A percentile compares a stretch with the other conserved stretches of the same genome.
phyloP scores from a whole-genome alignment of 164 flowering plant genomes.

The Tetrastigma voinierianum region DNA sequence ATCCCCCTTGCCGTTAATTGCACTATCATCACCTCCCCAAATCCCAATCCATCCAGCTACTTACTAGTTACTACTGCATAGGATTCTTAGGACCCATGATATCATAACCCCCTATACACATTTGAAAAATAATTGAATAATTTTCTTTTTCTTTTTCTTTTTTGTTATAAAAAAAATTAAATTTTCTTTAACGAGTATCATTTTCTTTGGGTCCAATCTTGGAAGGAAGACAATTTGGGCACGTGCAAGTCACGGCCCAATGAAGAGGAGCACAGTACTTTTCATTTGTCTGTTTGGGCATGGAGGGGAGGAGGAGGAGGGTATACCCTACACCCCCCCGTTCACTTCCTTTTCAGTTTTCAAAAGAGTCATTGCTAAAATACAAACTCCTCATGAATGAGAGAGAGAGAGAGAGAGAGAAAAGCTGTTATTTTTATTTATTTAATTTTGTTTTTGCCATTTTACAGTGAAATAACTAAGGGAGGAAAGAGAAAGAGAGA shows the following conservation, averaged over 20 bases:
- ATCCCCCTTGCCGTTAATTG: slow-evolving; percentile 35
- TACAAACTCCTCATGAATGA: slow-evolving; percentile 33
- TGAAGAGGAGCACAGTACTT: too few relatives aligned
- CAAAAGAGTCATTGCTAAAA: neutral
- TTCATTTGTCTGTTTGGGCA: neutral
- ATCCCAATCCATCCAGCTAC: too few relatives aligned
- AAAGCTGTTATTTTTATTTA: neutral
- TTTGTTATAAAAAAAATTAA: too few relatives aligned
- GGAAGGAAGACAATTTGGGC: too few relatives aligned
- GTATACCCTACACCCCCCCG: slow-evolving; percentile 1
- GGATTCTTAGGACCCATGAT: slow-evolving; percentile 40
- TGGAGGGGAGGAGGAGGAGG: too few relatives aligned
- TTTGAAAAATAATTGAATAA: neutral
- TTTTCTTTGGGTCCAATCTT: too few relatives aligned
- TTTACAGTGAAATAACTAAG: slow-evolving; percentile 17
- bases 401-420: slow-evolving; percentile 24
- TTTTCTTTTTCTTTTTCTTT: too few relatives aligned
- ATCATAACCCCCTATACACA: too few relatives aligned
- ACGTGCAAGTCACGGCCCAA: too few relatives aligned
- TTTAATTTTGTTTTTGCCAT: slow-evolving; percentile 3
- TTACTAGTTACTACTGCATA: slow-evolving; percentile 40
- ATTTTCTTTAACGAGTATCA: too few relatives aligned
- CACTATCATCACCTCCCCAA: slow-evolving; percentile 44
- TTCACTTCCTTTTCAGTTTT: slow-evolving; percentile 9
- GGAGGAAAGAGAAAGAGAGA: slow-evolving; percentile 6